Conservation (phyloP, 192 early-diverging fungal species). For the Ambispora gerdemannii region DNA sequence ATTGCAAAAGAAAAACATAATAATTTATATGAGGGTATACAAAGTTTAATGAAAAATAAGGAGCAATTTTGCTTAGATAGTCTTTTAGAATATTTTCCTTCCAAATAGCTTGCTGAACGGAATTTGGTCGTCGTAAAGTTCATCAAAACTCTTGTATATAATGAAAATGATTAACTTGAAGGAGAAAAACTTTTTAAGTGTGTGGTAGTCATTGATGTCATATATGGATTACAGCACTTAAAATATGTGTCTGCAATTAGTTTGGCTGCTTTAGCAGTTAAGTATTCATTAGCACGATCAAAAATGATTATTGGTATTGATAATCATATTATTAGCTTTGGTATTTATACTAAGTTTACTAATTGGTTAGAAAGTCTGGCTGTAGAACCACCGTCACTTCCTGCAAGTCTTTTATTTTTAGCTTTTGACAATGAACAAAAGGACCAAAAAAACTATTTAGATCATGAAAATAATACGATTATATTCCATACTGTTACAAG, state of each 20-base stretch:
- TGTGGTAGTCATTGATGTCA: neutral
- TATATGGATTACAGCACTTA: constrained; percentile 1
- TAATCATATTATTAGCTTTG: constrained; percentile 5
- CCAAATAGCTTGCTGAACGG: neutral
- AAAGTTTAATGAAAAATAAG: neutral
- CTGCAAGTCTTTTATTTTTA: neutral
- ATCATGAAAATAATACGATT: constrained; percentile 3
- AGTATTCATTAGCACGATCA: constrained; percentile 5
- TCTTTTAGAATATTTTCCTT: constrained; percentile 12
- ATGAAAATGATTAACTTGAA: constrained; percentile 6
- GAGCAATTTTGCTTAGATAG: neutral
- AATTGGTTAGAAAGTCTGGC: constrained; percentile 15
- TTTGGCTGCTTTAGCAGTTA: constrained; percentile 7
- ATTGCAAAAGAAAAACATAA: neutral
- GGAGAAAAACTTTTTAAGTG: constrained; percentile 13
- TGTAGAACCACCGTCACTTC: neutral
- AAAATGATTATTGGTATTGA: constrained; percentile 3
- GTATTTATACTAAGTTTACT: constrained; percentile 10
- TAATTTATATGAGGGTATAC: constrained; percentile 3
- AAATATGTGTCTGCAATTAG: constrained; percentile 9
- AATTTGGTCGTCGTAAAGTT: constrained; percentile 1
- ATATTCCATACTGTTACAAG: constrained; percentile 10
- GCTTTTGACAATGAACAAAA: constrained; percentile 18
- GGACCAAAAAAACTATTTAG: constrained; percentile 13
- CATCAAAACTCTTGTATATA: constrained; percentile 5